These are phyloP conservation scores for Plasmodium ovale DNA, from an alignment of 169 alveolate species.

Conservation along the genomic window DNA sequence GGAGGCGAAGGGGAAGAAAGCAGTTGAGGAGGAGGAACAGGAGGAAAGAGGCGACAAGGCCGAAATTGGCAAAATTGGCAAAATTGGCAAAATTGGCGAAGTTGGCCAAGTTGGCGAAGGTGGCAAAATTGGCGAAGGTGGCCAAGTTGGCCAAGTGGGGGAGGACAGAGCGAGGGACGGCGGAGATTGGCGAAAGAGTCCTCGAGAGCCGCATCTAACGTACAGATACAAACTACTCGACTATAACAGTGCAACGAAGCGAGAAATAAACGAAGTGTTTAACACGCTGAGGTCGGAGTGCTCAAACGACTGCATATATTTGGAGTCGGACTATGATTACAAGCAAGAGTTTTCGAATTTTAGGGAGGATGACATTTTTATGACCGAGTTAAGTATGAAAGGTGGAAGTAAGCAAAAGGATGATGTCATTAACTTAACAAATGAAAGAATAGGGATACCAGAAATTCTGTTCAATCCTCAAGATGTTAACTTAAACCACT, in stretches of 20 bases:
- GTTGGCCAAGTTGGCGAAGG: too few species aligned
- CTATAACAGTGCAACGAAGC: slow-evolving; percentile 57
- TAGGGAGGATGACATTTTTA: slow-evolving; percentile 19
- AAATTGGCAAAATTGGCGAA: too few species aligned
- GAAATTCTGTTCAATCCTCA: slow-evolving; percentile 82
- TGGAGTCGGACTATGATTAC: slow-evolving; percentile 53
- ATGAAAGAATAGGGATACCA: slow-evolving; percentile 82
- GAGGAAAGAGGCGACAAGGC: background rate
- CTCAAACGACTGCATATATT: slow-evolving; percentile 36
- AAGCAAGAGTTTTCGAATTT: slow-evolving; percentile 37
- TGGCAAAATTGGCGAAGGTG: background rate
- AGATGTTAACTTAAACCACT: slow-evolving; percentile 80
- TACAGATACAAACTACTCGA: slow-evolving; percentile 73
- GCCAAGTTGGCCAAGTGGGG: background rate
- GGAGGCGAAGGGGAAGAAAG: background rate
- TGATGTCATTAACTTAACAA: slow-evolving; percentile 77
- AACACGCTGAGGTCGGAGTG: slow-evolving; percentile 20
- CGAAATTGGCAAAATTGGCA: too few species aligned
- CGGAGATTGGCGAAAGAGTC: background rate
- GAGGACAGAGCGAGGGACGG: background rate
- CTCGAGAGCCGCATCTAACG: slow-evolving; percentile 67
- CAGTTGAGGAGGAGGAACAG: background rate
- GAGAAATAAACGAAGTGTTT: slow-evolving; percentile 45
- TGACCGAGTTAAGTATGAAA: slow-evolving; percentile 25
- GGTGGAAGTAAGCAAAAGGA: slow-evolving; percentile 5